Evolutionary conservation across 1,284 basidiomycete genomes (phyloP).

Genomic region (Veloporphyrellus conicus): DNA sequence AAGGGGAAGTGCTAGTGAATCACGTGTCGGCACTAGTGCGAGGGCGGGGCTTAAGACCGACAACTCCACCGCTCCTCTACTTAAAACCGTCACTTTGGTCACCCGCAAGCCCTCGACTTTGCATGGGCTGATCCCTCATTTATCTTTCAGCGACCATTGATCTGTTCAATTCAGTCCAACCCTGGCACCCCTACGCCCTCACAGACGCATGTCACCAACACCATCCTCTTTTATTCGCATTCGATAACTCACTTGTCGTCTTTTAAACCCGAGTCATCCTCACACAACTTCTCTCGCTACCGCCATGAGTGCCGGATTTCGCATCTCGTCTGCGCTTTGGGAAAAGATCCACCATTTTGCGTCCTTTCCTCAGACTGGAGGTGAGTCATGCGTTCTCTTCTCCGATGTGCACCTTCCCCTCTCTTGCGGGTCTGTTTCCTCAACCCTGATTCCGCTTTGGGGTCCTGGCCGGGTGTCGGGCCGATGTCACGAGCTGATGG

Average conservation of each 20-base stretch:
- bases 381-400: constrained; percentile 62
- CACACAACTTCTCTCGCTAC: not conserved
- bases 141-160: not conserved
- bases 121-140: constrained; percentile 21
- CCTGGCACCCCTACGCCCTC: constrained; percentile 24
- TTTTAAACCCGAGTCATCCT: not conserved
- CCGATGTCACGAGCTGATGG: not conserved
- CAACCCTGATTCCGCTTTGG: not conserved
- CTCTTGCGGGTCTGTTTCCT: not conserved
- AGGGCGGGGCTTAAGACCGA: constrained; percentile 16
- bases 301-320: constrained; percentile 40
- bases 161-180: constrained; percentile 1
- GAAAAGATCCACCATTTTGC: constrained; percentile 93
- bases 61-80: constrained; percentile 5
- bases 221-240: constrained; percentile 1
- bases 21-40: constrained; percentile 14
- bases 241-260: constrained; percentile 15
- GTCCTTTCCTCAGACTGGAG: constrained; percentile 87
- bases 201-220: constrained; percentile 22
- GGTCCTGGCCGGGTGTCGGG: too few relatives aligned
- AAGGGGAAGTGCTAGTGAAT: not conserved
- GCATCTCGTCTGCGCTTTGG: constrained; percentile 77
- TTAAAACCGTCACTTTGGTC: constrained; percentile 12
- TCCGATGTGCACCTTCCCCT: not conserved
- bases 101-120: not conserved